Base-by-base conservation (phyloP, 179 eudicot genomes). In the Pouteria campechiana region DNA sequence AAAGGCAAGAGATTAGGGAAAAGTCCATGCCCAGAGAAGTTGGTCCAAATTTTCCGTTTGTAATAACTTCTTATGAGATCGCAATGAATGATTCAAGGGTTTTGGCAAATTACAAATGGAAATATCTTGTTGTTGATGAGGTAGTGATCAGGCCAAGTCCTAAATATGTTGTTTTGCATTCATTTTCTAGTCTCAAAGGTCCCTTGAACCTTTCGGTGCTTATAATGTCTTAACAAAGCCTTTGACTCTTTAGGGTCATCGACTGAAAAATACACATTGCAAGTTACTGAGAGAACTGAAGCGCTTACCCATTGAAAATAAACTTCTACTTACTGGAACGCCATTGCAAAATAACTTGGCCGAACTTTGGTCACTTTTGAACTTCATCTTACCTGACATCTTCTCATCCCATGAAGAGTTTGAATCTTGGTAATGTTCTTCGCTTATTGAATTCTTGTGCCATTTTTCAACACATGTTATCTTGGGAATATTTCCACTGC, bases 301-400 rank as follows among this genome's bases (percentile, higher is more conserved):
- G 63, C 62, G 35, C 12, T 59, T 93, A 41, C 74, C 68, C 6
- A 64, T 72, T 32, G 96, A 93, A 59, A 93, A 93, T 70, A 88
- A 80, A 67, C 95, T 93, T 61, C 69, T 93, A 17, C 65, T 93
- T 62, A 93, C 99, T 43, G 96, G 99, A 44, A 93, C 99, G 4
- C 99, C 96, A 41, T 67, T 88, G 60, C 99, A 93, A 46, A 93
- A 93, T 69, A 93, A 93, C 73, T 72, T 93, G 68, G 93, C 96
- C 11, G 99, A 93, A 67, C 74, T 93, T 44, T 93, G 99, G 99
- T 88, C 99, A 6, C 59, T 88, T 69, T 60, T 93, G 78, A 80
- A 93, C 69, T 93, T 93, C 62, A 75, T 88, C 59, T 65, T 93
- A 70, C 99, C 96, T 2, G 96, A 93, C 60, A 88, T 93, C 46